These are phyloP conservation scores for Begonia masoniana DNA, from an alignment of 306 rosid species.

Conservation along the genomic window DNA sequence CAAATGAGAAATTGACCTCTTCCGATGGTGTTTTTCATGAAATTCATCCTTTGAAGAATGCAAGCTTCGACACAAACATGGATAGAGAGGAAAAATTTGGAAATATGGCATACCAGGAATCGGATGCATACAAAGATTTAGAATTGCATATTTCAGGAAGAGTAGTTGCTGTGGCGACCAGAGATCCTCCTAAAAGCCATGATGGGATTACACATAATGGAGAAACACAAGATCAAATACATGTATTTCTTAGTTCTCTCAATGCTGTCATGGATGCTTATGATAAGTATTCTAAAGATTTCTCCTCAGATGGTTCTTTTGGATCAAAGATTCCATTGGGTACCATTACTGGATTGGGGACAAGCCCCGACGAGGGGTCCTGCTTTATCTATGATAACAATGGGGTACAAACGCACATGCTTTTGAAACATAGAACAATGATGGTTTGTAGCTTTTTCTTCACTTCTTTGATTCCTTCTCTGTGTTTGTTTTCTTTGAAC, in stretches of 20 bases:
- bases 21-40: slow-evolving; percentile 24
- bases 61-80: slow-evolving; percentile 14
- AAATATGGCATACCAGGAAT: slow-evolving; percentile 15
- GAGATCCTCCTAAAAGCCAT: slow-evolving; percentile 43
- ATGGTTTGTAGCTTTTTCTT: slow-evolving; percentile 43
- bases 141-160: slow-evolving; percentile 76
- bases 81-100: slow-evolving; percentile 19
- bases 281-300: slow-evolving; percentile 18
- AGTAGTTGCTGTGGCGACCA: slow-evolving; percentile 62
- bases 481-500: background rate
- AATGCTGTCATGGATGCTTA: slow-evolving; percentile 19
- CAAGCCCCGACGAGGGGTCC: slow-evolving; percentile 71
- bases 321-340: slow-evolving; percentile 57
- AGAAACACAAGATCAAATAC: slow-evolving; percentile 56
- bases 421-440: slow-evolving; percentile 86
- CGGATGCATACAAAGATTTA: slow-evolving; percentile 63
- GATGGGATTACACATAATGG: slow-evolving; percentile 22
- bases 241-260: slow-evolving; percentile 46
- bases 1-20: slow-evolving; percentile 32
- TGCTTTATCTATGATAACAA: slow-evolving; percentile 55
- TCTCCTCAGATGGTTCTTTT: slow-evolving; percentile 14
- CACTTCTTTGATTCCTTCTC: slow-evolving; percentile 4
- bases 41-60: slow-evolving; percentile 21
- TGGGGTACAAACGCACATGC: slow-evolving; percentile 68
- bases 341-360: slow-evolving; percentile 74